Conservation (phyloP, 75 land plant genomes). For the Larix kaempferi region DNA sequence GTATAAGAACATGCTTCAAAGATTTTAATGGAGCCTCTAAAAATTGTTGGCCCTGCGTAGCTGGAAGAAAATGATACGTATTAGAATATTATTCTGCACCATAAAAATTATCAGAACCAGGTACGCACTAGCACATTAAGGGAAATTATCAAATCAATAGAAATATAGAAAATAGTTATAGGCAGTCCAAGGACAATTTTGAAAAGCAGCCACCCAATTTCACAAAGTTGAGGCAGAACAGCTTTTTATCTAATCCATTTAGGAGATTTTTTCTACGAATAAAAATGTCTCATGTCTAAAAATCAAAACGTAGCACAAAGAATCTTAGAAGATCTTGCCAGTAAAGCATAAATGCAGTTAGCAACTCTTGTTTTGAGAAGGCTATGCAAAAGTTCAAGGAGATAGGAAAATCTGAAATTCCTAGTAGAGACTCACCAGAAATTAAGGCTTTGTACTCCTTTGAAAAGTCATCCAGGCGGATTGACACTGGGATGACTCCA, state of each 20-base stretch:
- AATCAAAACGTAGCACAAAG: neutral
- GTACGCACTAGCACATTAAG: neutral
- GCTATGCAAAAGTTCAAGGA: neutral
- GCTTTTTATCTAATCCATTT: neutral
- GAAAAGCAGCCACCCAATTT: neutral
- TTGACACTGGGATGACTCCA: conserved; percentile 68
- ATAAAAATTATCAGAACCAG: neutral
- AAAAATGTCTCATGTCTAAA: neutral
- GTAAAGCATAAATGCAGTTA: neutral
- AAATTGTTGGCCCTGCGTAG: conserved; percentile 27
- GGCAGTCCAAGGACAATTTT: neutral
- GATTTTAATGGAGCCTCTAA: conserved; percentile 30
- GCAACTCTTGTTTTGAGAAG: neutral
- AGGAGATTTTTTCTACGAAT: neutral
- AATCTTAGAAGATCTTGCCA: neutral
- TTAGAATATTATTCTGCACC: neutral
- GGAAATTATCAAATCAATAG: neutral
- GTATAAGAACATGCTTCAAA: conserved; percentile 36
- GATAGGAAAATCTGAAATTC: neutral
- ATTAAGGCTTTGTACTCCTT: conserved; percentile 65
- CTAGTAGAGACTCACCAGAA: conserved; percentile 40
- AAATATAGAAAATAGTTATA: neutral
- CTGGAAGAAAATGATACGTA: conserved; percentile 17
- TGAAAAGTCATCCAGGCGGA: conserved; percentile 76
- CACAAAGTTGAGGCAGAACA: neutral